A percentile compares a stretch with the other conserved stretches of the same genome.
These are phyloP conservation scores for Russula virescens DNA, from an alignment of 768 basidiomycete genomes.

Conservation along the genomic window DNA sequence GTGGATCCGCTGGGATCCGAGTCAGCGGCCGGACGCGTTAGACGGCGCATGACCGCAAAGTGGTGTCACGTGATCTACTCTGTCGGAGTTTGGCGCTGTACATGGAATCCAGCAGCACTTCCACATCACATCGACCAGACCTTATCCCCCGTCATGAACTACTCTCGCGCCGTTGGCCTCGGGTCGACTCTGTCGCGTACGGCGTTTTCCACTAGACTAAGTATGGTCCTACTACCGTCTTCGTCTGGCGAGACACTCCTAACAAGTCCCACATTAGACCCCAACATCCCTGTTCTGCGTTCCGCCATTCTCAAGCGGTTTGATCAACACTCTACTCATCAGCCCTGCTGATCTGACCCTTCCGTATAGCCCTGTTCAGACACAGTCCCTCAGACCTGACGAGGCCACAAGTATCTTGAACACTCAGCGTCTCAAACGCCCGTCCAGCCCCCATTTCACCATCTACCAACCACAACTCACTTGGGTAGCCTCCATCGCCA, in stretches of 20 bases:
- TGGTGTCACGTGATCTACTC: not conserved
- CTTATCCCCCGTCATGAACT: constrained; percentile 29
- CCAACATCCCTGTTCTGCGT: constrained; percentile 15
- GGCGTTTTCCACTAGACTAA: constrained; percentile 34
- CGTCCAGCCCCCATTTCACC: constrained; percentile 89
- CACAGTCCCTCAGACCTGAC: constrained; percentile 57
- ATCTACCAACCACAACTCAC: constrained; percentile 97
- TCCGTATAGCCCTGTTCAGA: constrained; percentile 48
- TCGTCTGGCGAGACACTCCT: not conserved
- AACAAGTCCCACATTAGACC: constrained; percentile 20
- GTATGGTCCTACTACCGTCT: constrained; percentile 25
- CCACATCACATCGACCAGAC: not conserved
- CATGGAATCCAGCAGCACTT: not conserved
- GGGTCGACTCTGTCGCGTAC: constrained; percentile 50
- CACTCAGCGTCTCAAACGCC: constrained; percentile 81
- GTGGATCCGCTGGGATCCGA: not conserved
- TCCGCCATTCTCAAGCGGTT: constrained; percentile 22
- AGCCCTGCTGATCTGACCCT: not conserved
- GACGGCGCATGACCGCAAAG: not conserved
- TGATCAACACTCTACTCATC: not conserved
- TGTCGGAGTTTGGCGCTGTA: not conserved
- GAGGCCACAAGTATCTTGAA: constrained; percentile 66
- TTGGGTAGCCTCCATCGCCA: constrained; percentile 78
- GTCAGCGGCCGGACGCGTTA: too few species aligned
- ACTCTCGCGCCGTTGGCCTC: constrained; percentile 50